Evolutionary conservation across 495 filamentous ascomycete genomes (phyloP).

Genomic region (Delitschia confertaspora): DNA sequence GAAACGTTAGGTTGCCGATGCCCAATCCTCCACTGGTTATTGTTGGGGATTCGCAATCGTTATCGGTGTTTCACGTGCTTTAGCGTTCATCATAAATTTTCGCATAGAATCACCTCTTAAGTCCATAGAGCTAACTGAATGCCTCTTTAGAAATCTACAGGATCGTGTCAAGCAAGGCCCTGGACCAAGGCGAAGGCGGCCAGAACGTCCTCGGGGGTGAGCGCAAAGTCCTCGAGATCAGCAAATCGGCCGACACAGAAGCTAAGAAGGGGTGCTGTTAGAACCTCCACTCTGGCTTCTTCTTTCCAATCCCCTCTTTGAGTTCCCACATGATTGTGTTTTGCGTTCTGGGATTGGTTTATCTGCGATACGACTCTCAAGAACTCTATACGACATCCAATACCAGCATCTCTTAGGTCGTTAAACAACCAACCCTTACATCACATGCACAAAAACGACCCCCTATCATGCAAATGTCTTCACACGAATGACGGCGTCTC

Average conservation of each 20-base stretch:
- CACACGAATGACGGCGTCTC: constrained; percentile 17
- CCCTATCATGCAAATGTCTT: constrained; percentile 14
- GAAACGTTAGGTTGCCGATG: not conserved
- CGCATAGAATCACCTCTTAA: too few species aligned
- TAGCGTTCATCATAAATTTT: too few species aligned
- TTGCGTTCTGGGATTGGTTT: constrained; percentile 8
- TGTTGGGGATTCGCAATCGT: too few species aligned
- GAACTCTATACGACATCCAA: not conserved
- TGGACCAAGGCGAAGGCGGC: constrained; percentile 72
- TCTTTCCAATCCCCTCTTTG: not conserved
- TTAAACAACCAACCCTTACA: not conserved
- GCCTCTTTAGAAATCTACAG: constrained; percentile 81
- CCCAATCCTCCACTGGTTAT: too few species aligned
- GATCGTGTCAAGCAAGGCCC: constrained; percentile 95
- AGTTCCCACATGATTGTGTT: constrained; percentile 10
- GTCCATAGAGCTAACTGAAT: constrained; percentile 3
- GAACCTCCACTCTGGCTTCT: constrained; percentile 11
- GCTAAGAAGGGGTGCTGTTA: constrained; percentile 87
- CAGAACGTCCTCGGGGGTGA: constrained; percentile 59
- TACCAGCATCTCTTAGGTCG: not conserved
- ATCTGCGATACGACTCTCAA: constrained; percentile 9
- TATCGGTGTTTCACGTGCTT: too few species aligned
- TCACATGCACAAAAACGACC: not conserved
- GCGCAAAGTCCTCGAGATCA: constrained; percentile 68
- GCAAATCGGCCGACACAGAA: constrained; percentile 64